Conservation (phyloP, 371 early-diverging fungal genomes). For the Saksenaea oblongispora region DNA sequence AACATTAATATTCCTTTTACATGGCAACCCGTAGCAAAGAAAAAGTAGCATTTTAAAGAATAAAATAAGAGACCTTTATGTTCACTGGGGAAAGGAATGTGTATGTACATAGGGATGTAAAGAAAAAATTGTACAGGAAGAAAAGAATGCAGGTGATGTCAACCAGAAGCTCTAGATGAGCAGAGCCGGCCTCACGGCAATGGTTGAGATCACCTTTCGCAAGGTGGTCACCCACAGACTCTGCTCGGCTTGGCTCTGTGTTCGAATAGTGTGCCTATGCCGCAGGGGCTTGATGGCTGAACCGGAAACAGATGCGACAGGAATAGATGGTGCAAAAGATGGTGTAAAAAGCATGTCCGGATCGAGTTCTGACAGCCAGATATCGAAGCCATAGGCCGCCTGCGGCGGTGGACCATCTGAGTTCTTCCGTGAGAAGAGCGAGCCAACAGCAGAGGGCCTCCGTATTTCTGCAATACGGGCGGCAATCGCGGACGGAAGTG, state of each 20-base stretch:
- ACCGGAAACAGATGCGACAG: too few species aligned
- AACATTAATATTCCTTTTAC: conserved; percentile 60
- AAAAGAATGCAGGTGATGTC: too few species aligned
- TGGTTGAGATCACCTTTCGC: neutral
- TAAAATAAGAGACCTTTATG: neutral
- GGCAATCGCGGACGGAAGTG: neutral
- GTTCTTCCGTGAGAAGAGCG: neutral
- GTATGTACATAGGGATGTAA: neutral
- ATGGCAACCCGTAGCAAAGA: neutral
- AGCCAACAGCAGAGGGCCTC: neutral
- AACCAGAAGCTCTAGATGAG: neutral
- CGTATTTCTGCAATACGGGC: neutral
- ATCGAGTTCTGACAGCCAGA: neutral
- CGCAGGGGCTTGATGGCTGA: neutral
- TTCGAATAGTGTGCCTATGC: neutral
- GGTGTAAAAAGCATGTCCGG: too few species aligned
- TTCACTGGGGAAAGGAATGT: neutral
- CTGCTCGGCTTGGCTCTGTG: neutral
- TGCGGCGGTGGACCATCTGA: neutral
- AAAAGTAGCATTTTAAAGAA: neutral
- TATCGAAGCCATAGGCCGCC: neutral
- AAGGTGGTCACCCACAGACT: neutral
- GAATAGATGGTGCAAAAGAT: too few species aligned
- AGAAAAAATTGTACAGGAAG: too few species aligned
- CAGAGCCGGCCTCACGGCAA: neutral